phyloP scores from a whole-genome alignment of 75 land plant species.

The Cryptomeria japonica region DNA sequence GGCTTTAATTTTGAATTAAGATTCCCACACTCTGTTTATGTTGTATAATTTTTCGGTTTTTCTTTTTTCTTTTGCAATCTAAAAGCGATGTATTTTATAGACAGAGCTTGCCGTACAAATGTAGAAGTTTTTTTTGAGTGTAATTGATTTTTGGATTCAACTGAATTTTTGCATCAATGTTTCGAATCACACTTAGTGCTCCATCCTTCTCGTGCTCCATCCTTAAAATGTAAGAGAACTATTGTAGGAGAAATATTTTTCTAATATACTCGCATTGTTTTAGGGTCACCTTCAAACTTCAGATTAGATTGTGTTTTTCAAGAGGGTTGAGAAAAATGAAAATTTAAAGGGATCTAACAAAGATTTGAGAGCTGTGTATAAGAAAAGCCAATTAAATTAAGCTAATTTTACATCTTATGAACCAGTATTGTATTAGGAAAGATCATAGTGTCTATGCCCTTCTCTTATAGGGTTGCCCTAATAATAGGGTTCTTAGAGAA shows the following conservation, averaged over 20 bases:
- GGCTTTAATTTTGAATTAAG: not conserved
- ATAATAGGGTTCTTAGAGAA: not conserved
- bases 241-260: too few species aligned
- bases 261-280: not conserved
- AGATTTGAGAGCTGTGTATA: not conserved
- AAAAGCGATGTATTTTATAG: not conserved
- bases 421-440: not conserved
- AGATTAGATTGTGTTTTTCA: not conserved
- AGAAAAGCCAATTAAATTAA: not conserved
- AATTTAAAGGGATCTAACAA: not conserved
- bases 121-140: too few species aligned
- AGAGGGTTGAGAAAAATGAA: not conserved
- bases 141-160: too few species aligned
- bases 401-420: not conserved
- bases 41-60: not conserved
- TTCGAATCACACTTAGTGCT: too few species aligned
- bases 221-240: too few species aligned
- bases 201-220: too few species aligned
- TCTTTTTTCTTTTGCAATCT: not conserved
- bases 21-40: not conserved
- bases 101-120: not conserved
- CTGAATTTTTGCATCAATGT: too few species aligned
- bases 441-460: not conserved
- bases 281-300: not conserved
- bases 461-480: slow-evolving; percentile 30